Conservation (phyloP, 1,139 yeast species). For the Taphrina flavorubra region DNA sequence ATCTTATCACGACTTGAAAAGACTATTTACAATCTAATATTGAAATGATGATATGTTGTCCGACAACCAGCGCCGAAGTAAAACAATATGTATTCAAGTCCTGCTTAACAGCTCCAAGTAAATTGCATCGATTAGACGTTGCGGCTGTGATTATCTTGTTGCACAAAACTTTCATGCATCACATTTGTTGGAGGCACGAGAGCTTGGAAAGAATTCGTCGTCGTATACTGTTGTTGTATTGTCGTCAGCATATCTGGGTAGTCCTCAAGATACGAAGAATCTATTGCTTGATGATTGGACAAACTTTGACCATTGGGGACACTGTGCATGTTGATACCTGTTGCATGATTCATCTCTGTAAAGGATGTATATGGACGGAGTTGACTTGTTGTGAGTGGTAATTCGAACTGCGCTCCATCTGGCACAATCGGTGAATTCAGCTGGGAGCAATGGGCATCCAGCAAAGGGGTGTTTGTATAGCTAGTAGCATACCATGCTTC, state of each 20-base stretch:
- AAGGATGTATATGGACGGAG: neutral
- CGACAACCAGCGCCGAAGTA: too few species aligned
- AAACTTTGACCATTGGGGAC: neutral
- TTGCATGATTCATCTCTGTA: neutral
- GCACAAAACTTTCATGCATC: too few species aligned
- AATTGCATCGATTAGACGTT: too few species aligned
- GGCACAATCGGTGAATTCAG: conserved; percentile 11
- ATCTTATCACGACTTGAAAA: conserved; percentile 23
- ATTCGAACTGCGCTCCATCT: conserved; percentile 2
- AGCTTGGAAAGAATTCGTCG: neutral
- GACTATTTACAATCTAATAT: conserved; percentile 9
- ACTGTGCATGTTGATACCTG: neutral
- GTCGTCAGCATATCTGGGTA: conserved; percentile 14
- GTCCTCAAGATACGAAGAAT: conserved; percentile 3
- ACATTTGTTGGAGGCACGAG: neutral
- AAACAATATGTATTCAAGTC: too few species aligned
- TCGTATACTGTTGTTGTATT: neutral
- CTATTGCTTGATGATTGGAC: neutral
- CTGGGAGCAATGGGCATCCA: conserved; percentile 14
- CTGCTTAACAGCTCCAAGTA: too few species aligned
- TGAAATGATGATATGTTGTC: neutral
- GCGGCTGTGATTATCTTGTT: too few species aligned
- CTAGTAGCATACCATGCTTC: conserved; percentile 15
- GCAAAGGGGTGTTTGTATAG: conserved; percentile 16
- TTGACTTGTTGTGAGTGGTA: neutral